A percentile compares a stretch with the other conserved stretches of the same genome.
These are phyloP conservation scores for Benincasa hispida DNA, from an alignment of 306 rosid species.

Conservation along the genomic window DNA sequence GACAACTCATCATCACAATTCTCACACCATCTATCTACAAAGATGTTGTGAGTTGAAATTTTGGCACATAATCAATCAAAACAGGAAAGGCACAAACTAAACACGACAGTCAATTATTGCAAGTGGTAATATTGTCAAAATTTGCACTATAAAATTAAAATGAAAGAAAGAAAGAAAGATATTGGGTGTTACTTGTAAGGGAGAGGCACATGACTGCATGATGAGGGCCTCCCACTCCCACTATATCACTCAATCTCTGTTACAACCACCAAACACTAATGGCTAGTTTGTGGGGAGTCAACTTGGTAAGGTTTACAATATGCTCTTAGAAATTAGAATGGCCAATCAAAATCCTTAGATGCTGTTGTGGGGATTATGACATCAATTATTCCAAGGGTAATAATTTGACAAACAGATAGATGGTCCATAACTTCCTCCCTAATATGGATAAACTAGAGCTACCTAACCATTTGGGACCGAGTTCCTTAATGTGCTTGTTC, in stretches of 20 bases:
- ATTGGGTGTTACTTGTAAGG: neutral
- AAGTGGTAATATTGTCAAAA: neutral
- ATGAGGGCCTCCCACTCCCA: neutral
- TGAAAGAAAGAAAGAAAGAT: neutral
- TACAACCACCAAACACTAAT: neutral
- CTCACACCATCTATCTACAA: neutral
- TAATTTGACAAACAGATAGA: constrained; percentile 1
- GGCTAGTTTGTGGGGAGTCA: neutral
- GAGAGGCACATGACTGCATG: constrained; percentile 1
- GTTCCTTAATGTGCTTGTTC: neutral
- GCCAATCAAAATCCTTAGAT: neutral
- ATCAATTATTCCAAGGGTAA: neutral
- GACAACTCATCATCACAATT: constrained; percentile 7
- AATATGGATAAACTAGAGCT: constrained; percentile 4
- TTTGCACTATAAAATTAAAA: neutral
- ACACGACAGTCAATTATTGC: constrained; percentile 1
- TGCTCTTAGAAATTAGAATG: neutral
- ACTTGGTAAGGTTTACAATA: neutral
- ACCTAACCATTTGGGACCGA: constrained; percentile 7
- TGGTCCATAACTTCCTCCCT: neutral
- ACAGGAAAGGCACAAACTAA: constrained; percentile 1
- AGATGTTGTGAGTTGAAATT: constrained; percentile 5
- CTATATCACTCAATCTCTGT: neutral
- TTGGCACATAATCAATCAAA: constrained; percentile 2
- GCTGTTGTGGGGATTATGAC: neutral